phyloP scores from a whole-genome alignment of 257 asterid genomes.

The Schizonepeta tenuifolia region DNA sequence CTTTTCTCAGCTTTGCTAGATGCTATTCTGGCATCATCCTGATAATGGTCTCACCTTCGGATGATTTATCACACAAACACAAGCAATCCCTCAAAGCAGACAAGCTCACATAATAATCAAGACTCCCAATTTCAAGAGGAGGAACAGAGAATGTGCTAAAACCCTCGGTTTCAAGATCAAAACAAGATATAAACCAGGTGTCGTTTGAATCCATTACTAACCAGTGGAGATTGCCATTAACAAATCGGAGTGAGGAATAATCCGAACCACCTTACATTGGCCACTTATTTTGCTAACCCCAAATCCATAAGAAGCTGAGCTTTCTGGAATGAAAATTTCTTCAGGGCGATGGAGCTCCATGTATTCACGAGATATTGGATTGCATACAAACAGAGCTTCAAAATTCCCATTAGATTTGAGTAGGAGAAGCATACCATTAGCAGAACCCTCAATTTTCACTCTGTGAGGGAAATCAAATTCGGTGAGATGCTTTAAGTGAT shows the following conservation, averaged over 20 bases:
- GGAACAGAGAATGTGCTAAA: not conserved
- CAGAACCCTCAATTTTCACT: slow-evolving; percentile 48
- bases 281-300: not conserved
- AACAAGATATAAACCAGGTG: not conserved
- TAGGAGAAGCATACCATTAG: too few species aligned
- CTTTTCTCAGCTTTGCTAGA: too few species aligned
- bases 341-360: not conserved
- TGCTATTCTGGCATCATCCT: not conserved
- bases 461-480: slow-evolving; percentile 12
- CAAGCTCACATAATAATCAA: not conserved
- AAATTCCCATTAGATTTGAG: slow-evolving; percentile 55
- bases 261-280: not conserved
- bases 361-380: slow-evolving; percentile 4
- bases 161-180: not conserved
- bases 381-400: slow-evolving; percentile 66
- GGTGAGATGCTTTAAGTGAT: too few species aligned
- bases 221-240: slow-evolving; percentile 15
- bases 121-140: not conserved
- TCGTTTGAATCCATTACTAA: not conserved
- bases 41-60: not conserved
- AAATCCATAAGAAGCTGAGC: not conserved
- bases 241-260: not conserved
- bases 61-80: not conserved
- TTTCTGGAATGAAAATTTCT: not conserved
- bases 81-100: not conserved